Evolutionary conservation across 495 filamentous ascomycete genomes (phyloP).

Genomic region (Talaromyces ruber): DNA sequence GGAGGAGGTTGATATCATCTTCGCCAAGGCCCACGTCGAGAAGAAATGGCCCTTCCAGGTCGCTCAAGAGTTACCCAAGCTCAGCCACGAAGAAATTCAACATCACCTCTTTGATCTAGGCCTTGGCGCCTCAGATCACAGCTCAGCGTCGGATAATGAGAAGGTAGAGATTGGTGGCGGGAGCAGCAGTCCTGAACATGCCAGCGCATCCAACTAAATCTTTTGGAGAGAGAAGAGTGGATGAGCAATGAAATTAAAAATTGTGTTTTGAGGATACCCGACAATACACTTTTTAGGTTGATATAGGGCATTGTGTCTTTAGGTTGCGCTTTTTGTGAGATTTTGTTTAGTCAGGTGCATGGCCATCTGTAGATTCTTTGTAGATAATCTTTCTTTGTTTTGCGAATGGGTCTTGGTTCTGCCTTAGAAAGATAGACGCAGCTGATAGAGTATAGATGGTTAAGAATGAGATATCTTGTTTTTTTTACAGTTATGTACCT

Average conservation of each 20-base stretch:
- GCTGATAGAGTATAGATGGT: not conserved
- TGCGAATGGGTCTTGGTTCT: not conserved
- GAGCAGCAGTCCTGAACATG: not conserved
- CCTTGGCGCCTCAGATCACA: slow-evolving; percentile 14
- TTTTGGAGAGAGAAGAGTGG: not conserved
- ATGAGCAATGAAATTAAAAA: not conserved
- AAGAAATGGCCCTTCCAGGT: slow-evolving; percentile 28
- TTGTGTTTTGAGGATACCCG: not conserved
- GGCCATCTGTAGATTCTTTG: not conserved
- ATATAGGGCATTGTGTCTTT: not conserved
- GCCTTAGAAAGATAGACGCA: not conserved
- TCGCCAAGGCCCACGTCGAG: slow-evolving; percentile 34
- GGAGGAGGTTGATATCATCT: slow-evolving; percentile 46
- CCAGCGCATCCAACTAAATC: not conserved
- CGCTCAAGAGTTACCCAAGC: slow-evolving; percentile 28
- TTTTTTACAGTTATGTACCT: not conserved
- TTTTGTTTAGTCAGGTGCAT: not conserved
- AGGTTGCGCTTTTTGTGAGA: not conserved
- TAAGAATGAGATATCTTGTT: not conserved
- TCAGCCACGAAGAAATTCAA: slow-evolving; percentile 22
- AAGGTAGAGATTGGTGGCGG: slow-evolving; percentile 20
- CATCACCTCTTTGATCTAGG: slow-evolving; percentile 23
- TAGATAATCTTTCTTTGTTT: not conserved
- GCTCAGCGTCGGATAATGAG: slow-evolving; percentile 11
- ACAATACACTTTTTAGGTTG: not conserved